Evolutionary conservation across 2,329 filamentous ascomycete genomes (phyloP).

Genomic region (Cordyceps pruinosa): DNA sequence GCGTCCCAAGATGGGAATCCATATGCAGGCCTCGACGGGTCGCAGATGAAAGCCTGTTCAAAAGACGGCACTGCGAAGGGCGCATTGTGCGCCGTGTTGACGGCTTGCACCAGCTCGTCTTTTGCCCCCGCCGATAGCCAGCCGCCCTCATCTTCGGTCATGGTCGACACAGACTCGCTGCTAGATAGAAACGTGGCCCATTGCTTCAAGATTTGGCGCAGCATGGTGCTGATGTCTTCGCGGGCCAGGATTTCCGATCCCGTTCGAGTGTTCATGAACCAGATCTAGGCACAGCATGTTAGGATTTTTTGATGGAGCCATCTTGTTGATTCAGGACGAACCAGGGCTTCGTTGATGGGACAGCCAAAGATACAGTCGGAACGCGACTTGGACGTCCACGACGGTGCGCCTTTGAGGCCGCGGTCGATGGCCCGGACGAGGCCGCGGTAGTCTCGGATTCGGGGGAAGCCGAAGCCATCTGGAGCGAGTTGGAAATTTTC

Average conservation of each 20-base stretch:
- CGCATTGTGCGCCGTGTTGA: not conserved
- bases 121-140: not conserved
- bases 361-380: not conserved
- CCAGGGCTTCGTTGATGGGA: not conserved
- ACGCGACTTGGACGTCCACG: not conserved
- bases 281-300: not conserved
- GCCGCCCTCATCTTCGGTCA: not conserved
- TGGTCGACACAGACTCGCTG: not conserved
- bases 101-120: not conserved
- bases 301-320: not conserved
- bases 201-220: not conserved
- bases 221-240: not conserved
- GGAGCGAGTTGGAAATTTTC: not conserved
- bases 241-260: not conserved
- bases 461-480: not conserved
- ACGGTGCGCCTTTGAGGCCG: not conserved
- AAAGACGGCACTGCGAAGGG: not conserved
- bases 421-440: not conserved
- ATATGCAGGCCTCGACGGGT: not conserved
- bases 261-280: not conserved
- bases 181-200: not conserved
- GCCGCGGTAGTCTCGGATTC: not conserved
- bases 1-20: not conserved
- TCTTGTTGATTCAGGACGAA: not conserved
- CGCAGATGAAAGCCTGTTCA: slow-evolving; percentile 30